phyloP scores from a whole-genome alignment of 768 basidiomycete species.

The Mycena leptocephala region DNA sequence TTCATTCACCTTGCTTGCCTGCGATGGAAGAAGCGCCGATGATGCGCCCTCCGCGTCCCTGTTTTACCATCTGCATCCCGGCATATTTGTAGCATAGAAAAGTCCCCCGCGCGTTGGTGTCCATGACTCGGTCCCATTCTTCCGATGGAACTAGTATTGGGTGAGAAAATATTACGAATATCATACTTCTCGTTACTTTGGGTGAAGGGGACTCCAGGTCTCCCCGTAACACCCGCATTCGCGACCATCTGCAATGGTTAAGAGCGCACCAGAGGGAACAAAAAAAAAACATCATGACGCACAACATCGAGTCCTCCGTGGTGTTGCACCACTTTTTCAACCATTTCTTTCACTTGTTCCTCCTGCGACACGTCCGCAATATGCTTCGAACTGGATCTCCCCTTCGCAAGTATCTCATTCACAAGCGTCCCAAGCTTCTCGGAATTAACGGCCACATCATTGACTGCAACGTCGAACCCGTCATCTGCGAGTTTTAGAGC shows the following conservation, averaged over 20 bases:
- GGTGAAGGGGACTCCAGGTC: constrained; percentile 7
- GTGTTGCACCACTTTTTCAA: constrained; percentile 42
- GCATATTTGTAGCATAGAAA: constrained; percentile 57
- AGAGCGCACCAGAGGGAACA: too few species aligned
- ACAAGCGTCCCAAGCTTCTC: constrained; percentile 40
- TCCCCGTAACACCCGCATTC: constrained; percentile 46
- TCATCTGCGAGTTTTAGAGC: constrained; percentile 50
- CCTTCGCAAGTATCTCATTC: constrained; percentile 42
- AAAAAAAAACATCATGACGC: too few species aligned
- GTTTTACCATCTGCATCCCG: constrained; percentile 56
- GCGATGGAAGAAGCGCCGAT: constrained; percentile 57
- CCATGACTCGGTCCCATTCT: constrained; percentile 44
- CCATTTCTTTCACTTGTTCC: constrained; percentile 45
- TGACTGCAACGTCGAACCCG: constrained; percentile 50
- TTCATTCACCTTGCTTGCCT: constrained; percentile 55
- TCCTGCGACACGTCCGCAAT: constrained; percentile 49
- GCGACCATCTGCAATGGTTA: constrained; percentile 48
- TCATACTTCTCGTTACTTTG: constrained; percentile 26
- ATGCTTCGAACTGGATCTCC: constrained; percentile 37
- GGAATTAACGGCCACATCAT: constrained; percentile 40
- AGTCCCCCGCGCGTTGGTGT: constrained; percentile 50
- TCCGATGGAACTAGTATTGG: constrained; percentile 32
- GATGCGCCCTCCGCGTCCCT: constrained; percentile 59
- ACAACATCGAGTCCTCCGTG: constrained; percentile 51
- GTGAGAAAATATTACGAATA: neutral